These are phyloP conservation scores for Vitis hybrid DNA, from an alignment of 177 flowering plant genomes.

Conservation along the genomic window DNA sequence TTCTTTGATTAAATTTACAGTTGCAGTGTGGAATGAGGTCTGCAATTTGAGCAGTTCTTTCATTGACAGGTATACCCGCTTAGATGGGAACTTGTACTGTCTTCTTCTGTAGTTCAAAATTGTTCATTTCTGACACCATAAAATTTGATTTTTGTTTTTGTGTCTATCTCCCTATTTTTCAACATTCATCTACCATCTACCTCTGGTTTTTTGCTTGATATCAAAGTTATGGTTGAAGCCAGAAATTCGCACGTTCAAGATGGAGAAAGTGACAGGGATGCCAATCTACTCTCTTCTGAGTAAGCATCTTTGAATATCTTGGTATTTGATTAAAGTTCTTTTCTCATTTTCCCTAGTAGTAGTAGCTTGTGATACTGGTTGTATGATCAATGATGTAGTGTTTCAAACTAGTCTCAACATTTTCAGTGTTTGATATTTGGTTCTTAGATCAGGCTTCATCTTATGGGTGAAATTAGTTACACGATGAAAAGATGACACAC, in stretches of 20 bases:
- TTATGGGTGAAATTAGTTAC: too few relatives aligned
- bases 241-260: constrained; percentile 25
- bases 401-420: too few relatives aligned
- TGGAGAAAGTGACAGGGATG: constrained; percentile 27
- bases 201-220: constrained; percentile 47
- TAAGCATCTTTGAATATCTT: constrained; percentile 22
- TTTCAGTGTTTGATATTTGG: too few relatives aligned
- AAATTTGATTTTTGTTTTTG: neutral
- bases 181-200: constrained; percentile 57
- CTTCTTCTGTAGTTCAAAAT: neutral
- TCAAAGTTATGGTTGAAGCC: constrained; percentile 36
- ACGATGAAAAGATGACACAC: too few relatives aligned
- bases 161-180: neutral
- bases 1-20: too few relatives aligned
- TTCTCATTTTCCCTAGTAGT: neutral
- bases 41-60: too few relatives aligned
- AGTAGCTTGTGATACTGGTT: neutral
- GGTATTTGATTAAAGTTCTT: neutral
- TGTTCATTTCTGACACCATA: neutral
- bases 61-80: too few relatives aligned
- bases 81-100: too few relatives aligned
- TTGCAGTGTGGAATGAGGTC: too few relatives aligned
- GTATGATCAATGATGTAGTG: too few relatives aligned
- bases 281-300: constrained; percentile 27
- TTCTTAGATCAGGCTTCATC: too few relatives aligned